A percentile compares a stretch with the other conserved stretches of the same genome.
Evolutionary conservation across 768 basidiomycete species (phyloP).

Genomic region (Galerina sulciceps): DNA sequence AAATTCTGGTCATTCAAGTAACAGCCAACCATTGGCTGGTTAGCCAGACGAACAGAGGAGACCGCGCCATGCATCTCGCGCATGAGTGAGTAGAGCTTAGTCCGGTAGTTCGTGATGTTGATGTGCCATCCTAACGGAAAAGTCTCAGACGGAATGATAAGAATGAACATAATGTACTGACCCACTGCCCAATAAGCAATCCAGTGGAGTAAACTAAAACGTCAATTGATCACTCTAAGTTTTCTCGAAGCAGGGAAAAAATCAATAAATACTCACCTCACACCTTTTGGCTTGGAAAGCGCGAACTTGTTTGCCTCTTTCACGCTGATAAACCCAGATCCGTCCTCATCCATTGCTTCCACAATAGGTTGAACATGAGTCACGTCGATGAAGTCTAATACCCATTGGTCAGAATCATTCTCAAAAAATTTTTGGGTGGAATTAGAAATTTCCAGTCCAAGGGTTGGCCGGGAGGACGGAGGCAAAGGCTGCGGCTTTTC

Average conservation of each 20-base stretch:
- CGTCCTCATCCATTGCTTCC: conserved; percentile 47
- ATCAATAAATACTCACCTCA: conserved; percentile 21
- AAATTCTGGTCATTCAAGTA: conserved; percentile 10
- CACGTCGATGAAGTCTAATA: conserved; percentile 35
- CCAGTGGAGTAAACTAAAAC: conserved; percentile 24
- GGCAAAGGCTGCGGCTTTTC: not conserved
- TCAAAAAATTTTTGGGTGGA: not conserved
- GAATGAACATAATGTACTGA: not conserved
- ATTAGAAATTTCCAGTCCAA: not conserved
- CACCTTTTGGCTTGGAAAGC: conserved; percentile 28
- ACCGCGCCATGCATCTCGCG: conserved; percentile 15
- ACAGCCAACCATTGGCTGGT: conserved; percentile 13
- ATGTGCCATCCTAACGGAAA: conserved; percentile 19
- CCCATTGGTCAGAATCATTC: conserved; percentile 29
- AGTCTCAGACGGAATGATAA: not conserved
- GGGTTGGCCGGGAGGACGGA: not conserved
- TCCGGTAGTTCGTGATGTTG: conserved; percentile 20
- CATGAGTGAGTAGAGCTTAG: conserved; percentile 17
- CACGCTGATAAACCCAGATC: conserved; percentile 40
- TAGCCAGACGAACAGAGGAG: conserved; percentile 13
- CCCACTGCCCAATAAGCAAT: conserved; percentile 32
- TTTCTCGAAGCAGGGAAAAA: not conserved
- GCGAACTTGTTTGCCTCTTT: conserved; percentile 39
- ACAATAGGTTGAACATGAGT: conserved; percentile 33
- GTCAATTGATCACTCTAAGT: not conserved